Evolutionary conservation across 768 basidiomycete species (phyloP).

Genomic region (Psilocybe cubensis): DNA sequence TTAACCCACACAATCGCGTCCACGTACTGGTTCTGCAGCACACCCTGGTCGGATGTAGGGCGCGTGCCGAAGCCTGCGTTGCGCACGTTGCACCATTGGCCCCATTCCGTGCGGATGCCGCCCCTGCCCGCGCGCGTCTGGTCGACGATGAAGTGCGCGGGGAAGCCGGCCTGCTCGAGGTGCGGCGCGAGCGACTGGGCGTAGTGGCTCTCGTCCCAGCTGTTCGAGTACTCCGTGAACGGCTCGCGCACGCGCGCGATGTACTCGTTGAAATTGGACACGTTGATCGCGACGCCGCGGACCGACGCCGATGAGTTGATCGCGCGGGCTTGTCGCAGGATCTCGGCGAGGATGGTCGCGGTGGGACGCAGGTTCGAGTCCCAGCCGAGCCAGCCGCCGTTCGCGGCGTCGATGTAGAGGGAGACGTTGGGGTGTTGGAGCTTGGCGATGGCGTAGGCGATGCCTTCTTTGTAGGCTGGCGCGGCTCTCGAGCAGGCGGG

Average conservation of each 20-base stretch:
- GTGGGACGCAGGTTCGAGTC: slow-evolving; percentile 31
- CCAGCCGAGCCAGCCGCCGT: slow-evolving; percentile 41
- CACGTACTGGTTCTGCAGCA: slow-evolving; percentile 28
- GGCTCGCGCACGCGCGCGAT: slow-evolving; percentile 24
- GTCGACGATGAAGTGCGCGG: slow-evolving; percentile 40
- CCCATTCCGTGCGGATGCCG: slow-evolving; percentile 23
- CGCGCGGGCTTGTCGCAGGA: slow-evolving; percentile 27
- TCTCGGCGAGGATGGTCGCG: slow-evolving; percentile 31
- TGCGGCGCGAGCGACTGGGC: slow-evolving; percentile 31
- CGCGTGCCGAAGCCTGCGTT: slow-evolving; percentile 37
- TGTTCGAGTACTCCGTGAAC: slow-evolving; percentile 26
- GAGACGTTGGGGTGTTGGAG: slow-evolving; percentile 31
- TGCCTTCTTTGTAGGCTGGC: slow-evolving; percentile 26
- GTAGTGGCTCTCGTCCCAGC: slow-evolving; percentile 36
- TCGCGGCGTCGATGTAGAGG: slow-evolving; percentile 35
- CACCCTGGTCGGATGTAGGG: slow-evolving; percentile 29
- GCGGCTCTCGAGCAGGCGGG: slow-evolving; percentile 34
- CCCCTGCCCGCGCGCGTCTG: slow-evolving; percentile 34
- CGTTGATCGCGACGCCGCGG: slow-evolving; percentile 35
- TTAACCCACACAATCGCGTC: slow-evolving; percentile 47
- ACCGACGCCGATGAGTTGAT: slow-evolving; percentile 28
- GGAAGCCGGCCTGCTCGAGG: slow-evolving; percentile 31
- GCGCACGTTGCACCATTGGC: slow-evolving; percentile 24
- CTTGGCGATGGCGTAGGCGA: slow-evolving; percentile 30
- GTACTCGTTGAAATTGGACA: slow-evolving; percentile 39